Base-by-base conservation (phyloP, 176 grass and related monocot genomes). In the Triticum turgidum region DNA sequence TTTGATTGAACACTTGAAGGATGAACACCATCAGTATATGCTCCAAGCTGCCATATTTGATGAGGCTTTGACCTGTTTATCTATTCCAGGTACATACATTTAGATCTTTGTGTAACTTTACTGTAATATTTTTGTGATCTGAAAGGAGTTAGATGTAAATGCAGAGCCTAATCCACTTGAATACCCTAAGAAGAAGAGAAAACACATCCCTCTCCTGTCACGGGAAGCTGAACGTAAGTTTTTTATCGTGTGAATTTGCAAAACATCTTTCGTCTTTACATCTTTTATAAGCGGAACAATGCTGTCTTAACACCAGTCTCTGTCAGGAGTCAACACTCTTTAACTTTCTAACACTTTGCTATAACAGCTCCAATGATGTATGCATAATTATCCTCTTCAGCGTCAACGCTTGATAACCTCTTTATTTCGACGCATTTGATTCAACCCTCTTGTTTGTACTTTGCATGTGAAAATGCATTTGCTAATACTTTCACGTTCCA, bases 171-270 rank as follows among this genome's bases (percentile, higher is more conserved):
- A 77, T 88, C 84, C 79, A 77, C 32, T 17, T 65, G 86, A 86
- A 92, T 21, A 13, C 73, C 80, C 45, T 62, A 80, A 83, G 27
- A 98, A 96, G 88, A 93, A 90, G 81, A 91, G 82, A 82, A 88
- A 89, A 69, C 93, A 98, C 80, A 90, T 96, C 81, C 92, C 92
- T 85, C 90, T 98, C 52, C 12, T 98, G 79, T 88, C 88, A 84
- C 90, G 96, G 4, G 82, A 89, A 82, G 92, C 96, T 44, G 96
- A 98, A 51, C 90, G 93, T 96, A 91, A 91, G 92, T 85, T 80
- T 54, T 10, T 56, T 12, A 35, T 65, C 0, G 0, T 33, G 21
- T 71, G 27, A 78, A 68, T 21, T 14, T 38, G 47, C 47, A 49
- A 25, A 27, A 5, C 39, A n/a, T 76, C 59, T 83, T 4, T 77